Evolutionary conservation across 495 filamentous ascomycete genomes (phyloP), one percentile per base, ranked within the genome.

Genomic region (Choiromyces venosus): DNA sequence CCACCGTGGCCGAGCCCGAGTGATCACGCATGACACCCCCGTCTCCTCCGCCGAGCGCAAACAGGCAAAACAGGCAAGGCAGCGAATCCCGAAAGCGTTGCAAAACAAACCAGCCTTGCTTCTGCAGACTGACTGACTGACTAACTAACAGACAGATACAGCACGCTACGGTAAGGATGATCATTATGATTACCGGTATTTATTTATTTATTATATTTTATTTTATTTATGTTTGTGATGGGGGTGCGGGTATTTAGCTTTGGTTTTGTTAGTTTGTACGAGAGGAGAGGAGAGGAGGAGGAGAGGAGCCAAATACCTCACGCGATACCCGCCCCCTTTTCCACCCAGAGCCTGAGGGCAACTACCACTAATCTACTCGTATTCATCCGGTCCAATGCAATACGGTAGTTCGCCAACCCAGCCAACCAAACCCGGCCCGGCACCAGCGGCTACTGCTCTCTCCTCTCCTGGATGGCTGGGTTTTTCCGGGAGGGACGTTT

Each of bases 11-110:
- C 52, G 4, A 61, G 25, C 25, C 52, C 52, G 52, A 61, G 52
- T 61, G 52, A 61, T 61, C 52, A 18, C 52, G 52, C 52, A 61
- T 61, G 52, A 61, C 25, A 33, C 52, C 52, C n/a, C n/a, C n/a
- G 46, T 21, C 18, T 44, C 40, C 5, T 18, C 19, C 16, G 18
- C 40, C n/a, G n/a, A n/a, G n/a, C n/a, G n/a, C n/a, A n/a, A n/a
- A n/a, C n/a, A n/a, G n/a, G n/a, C n/a, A n/a, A n/a, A n/a, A n/a
- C n/a, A n/a, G n/a, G n/a, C 46, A 56, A 25, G n/a, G n/a, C 46
- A 56, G 9, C 46, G n/a, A 56, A 56, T 56, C 46, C 46, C 6
- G 8, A 5, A 12, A 61, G 52, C 52, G 52, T 33, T 33, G 10
- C 10, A 33, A 61, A 61, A 10, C 3, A 4, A 4, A 61, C 52